Evolutionary conservation across 164 flowering plant genomes (phyloP), one percentile per base, ranked within the genome.

Genomic region (Buxus sempervirens): DNA sequence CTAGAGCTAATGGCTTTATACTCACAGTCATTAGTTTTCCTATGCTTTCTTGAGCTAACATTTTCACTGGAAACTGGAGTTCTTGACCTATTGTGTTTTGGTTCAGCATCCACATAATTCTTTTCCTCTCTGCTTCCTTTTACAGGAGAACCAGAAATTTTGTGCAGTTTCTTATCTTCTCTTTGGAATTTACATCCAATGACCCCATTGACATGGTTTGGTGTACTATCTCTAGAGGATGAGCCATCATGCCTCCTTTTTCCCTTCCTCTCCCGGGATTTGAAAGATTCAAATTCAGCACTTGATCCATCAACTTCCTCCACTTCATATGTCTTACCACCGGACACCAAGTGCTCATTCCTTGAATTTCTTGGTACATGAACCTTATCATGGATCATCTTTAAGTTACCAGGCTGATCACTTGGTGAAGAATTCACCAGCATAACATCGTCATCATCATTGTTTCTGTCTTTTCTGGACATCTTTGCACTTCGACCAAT

Each of bases 121-220:
- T 59, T 76, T 57, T 48, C 55, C 68, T 62, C 76, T 21, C 53
- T 57, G 54, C 27, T 55, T 65, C 62, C 74, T 73, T 71, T 76
- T 58, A 26, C 45, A 42, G 81, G 76, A 19, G 78, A 75, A 56
- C 19, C 20, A 53, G 74, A 78, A 23, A 51, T 68, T 48, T 36
- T 13, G 15, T 38, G 68, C 38, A 1, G 53, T 59, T 24, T 68
- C 32, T 16, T 22, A 42, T 61, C 73, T 28, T 45, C 66, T 42
- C 51, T 63, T 54, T 4, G 32, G 36, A 66, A 69, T 58, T 54
- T 63, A 10, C 51, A 65, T 26, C 20, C 70, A 41, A 56, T 48
- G 49, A 70, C 70, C 21, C 81, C 81, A 77, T 79, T 77, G 41
- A 9, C 68, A 75, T 54, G 65, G 65, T 20, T 54, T 13, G 45